These are phyloP conservation scores for Coniella vitis DNA, from an alignment of 2,329 filamentous ascomycete species.

Conservation along the genomic window DNA sequence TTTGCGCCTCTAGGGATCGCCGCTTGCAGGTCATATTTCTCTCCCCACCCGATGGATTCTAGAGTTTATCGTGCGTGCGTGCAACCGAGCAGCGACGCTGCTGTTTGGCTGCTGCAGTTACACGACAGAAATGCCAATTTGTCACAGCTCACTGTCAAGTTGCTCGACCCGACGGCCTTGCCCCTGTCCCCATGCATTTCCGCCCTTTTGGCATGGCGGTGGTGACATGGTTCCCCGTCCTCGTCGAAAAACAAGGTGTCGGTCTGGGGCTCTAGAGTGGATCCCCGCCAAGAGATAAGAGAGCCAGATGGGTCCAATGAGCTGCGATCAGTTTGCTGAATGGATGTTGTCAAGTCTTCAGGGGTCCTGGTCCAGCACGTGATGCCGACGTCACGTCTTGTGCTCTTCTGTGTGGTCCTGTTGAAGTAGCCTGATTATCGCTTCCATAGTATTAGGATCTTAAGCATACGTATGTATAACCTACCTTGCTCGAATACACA, in stretches of 20 bases:
- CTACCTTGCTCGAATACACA: too few relatives aligned
- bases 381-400: slow-evolving; percentile 6
- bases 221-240: slow-evolving; percentile 5
- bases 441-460: too few relatives aligned
- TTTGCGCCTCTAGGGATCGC: neutral
- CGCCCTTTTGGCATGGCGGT: neutral
- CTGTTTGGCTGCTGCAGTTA: too few relatives aligned
- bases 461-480: too few relatives aligned
- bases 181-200: neutral
- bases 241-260: slow-evolving; percentile 10
- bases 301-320: slow-evolving; percentile 10
- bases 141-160: neutral
- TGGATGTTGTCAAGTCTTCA: slow-evolving; percentile 13
- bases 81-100: too few relatives aligned
- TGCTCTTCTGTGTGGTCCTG: neutral
- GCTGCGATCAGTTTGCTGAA: slow-evolving; percentile 12
- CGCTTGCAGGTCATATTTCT: too few relatives aligned
- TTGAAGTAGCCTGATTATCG: too few relatives aligned
- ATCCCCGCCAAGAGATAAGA: slow-evolving; percentile 11
- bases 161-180: too few relatives aligned
- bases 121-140: neutral
- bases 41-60: too few relatives aligned
- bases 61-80: too few relatives aligned
- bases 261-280: slow-evolving; percentile 4
- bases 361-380: slow-evolving; percentile 3